These are phyloP conservation scores for Penicillium sp. DNA, from an alignment of 2,329 filamentous ascomycete species.

Conservation along the genomic window DNA sequence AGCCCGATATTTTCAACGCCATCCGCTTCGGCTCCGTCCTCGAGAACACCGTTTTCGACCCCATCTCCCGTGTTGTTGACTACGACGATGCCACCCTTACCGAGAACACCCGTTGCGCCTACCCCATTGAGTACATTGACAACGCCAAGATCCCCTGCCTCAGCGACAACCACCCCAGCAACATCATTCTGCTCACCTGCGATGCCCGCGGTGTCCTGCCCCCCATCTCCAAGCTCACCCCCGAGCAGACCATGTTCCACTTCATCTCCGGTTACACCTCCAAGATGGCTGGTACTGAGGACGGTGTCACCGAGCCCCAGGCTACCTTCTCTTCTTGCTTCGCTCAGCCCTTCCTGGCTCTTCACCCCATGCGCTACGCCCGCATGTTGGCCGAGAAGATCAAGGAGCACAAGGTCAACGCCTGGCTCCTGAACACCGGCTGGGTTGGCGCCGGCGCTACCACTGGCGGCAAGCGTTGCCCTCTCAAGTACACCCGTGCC, in stretches of 20 bases:
- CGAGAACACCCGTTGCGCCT: slow-evolving; percentile 97
- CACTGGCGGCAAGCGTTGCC: slow-evolving; percentile 94
- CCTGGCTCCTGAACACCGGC: slow-evolving; percentile 97
- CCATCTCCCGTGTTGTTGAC: slow-evolving; percentile 81
- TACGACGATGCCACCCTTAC: slow-evolving; percentile 94
- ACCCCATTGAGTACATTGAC: slow-evolving; percentile 97
- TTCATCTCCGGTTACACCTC: slow-evolving; percentile 99
- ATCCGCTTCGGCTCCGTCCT: slow-evolving; percentile 96
- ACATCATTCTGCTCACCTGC: slow-evolving; percentile 98
- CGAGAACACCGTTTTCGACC: slow-evolving; percentile 98
- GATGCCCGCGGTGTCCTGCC: slow-evolving; percentile 96
- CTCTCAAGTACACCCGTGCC: slow-evolving; percentile 96
- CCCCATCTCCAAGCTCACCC: slow-evolving; percentile 94
- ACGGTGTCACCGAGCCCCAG: slow-evolving; percentile 93
- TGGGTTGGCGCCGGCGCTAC: slow-evolving; percentile 91
- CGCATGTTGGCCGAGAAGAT: slow-evolving; percentile 99
- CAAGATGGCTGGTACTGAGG: slow-evolving; percentile 99
- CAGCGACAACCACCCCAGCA: slow-evolving; percentile 80
- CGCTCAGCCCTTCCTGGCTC: slow-evolving; percentile 95
- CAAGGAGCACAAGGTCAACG: slow-evolving; percentile 87
- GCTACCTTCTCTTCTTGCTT: slow-evolving; percentile 99
- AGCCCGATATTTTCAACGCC: slow-evolving; percentile 94
- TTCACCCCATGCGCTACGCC: slow-evolving; percentile 99
- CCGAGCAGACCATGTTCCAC: slow-evolving; percentile 99
- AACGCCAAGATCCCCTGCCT: slow-evolving; percentile 99